Evolutionary conservation across 495 filamentous ascomycete genomes (phyloP), one percentile per base, ranked within the genome.

Genomic region (Lasiosphaeria miniovina): DNA sequence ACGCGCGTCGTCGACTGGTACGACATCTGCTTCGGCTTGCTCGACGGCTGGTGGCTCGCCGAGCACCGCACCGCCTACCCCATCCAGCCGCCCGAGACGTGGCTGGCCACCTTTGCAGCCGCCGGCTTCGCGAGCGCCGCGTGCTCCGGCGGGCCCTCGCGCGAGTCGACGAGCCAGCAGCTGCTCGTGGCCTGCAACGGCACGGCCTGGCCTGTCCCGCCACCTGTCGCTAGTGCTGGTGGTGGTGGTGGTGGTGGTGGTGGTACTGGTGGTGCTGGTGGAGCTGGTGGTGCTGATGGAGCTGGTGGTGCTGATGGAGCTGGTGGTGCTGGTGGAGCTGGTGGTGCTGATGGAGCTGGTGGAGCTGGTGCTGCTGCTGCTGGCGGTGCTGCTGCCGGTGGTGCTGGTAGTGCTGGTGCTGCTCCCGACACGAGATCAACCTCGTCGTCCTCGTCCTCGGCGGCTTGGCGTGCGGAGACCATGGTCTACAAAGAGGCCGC

Each of bases 1-100:
- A 78, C 77, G 6, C 65, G 63, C 33, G 62, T 58, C 2, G 59
- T 66, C 0, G 71, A 71, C 57, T 80, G 74, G 65, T 68, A 79
- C 11, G 80, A 85, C 54, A 54, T 85, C 33, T 69, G 79, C 10
- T 82, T 78, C 54, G 80, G 80, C 3, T 62, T 80, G 6, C 70
- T 84, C 0, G 75, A 80, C 17, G 80, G 81, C 6, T 85, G 82
- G 82, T 84, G 81, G 81, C 65, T 77, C 12, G 78, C 78, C 14
- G 71, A 77, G 10, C 78, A 83, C 53, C 77, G 79, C 2, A 74
- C 79, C 0, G 62, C 53, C 2, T 75, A 84, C 61, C 77, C 79
- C 2, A 63, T 84, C 11, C 70, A 71, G 5, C 60, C 68, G 12
- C 63, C 70, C 17, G 43, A 59, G 2, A 54, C 54, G 4, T 82